Percentiles rank a stretch among this genome's conserved stretches.
Evolutionary conservation across 345 rosid species (phyloP).

Genomic region (Camelina laxa): DNA sequence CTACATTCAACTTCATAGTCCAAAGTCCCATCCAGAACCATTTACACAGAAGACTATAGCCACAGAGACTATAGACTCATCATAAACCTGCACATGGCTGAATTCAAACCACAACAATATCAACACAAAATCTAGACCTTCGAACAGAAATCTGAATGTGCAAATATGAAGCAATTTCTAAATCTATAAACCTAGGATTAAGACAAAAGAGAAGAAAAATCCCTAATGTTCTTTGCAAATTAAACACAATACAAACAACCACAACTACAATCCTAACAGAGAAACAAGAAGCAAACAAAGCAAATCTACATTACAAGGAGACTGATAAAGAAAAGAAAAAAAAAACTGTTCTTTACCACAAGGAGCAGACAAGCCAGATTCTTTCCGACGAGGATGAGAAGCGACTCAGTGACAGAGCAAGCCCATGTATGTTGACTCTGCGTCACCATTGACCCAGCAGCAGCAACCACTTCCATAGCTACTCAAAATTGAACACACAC

Average conservation of each 20-base stretch:
- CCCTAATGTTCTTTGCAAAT: background rate
- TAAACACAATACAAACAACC: background rate
- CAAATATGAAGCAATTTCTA: background rate
- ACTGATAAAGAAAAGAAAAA: background rate
- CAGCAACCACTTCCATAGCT: slow-evolving; percentile 54
- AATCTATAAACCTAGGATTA: slow-evolving; percentile 14
- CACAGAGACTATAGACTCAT: background rate
- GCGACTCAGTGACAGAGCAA: slow-evolving; percentile 47
- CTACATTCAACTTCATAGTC: slow-evolving; percentile 4
- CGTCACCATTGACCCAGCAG: slow-evolving; percentile 41
- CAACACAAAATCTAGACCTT: slow-evolving; percentile 6
- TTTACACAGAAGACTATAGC: background rate
- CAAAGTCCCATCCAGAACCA: slow-evolving; percentile 13
- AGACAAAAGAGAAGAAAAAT: background rate
- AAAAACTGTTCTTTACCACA: slow-evolving; percentile 43
- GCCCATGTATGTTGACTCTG: slow-evolving; percentile 40
- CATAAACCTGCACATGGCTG: background rate
- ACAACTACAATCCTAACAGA: background rate
- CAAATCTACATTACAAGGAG: background rate
- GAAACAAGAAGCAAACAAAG: background rate
- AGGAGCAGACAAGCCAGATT: slow-evolving; percentile 57
- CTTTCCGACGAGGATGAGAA: slow-evolving; percentile 45
- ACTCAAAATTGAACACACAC: slow-evolving; percentile 23
- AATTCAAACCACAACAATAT: background rate
- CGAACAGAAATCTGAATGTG: background rate